Conservation (phyloP, 1,139 yeast species). For the Geotrichum bryndzae region DNA sequence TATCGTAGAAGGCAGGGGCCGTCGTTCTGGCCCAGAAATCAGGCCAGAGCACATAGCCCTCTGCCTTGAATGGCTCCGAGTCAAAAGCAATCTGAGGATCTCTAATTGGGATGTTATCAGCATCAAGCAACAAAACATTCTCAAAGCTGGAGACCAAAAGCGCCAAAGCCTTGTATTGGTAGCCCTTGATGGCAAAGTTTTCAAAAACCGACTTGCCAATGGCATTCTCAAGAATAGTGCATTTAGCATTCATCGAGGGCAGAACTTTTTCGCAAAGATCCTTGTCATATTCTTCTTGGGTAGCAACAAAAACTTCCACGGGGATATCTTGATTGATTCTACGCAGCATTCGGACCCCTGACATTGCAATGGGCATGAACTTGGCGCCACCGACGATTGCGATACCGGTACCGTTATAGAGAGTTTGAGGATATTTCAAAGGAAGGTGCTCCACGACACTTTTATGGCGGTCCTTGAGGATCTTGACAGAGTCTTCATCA, state of each 20-base stretch:
- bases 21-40: constrained; percentile 77
- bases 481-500: constrained; percentile 41
- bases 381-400: constrained; percentile 81
- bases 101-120: constrained; percentile 65
- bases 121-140: constrained; percentile 66
- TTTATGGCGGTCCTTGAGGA: constrained; percentile 49
- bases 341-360: constrained; percentile 61
- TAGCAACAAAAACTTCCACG: constrained; percentile 71
- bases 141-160: constrained; percentile 70
- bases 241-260: constrained; percentile 63
- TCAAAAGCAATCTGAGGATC: constrained; percentile 51
- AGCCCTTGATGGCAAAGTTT: constrained; percentile 57
- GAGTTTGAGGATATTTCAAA: constrained; percentile 33
- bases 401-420: constrained; percentile 57
- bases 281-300: constrained; percentile 60
- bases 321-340: constrained; percentile 61
- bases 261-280: constrained; percentile 59
- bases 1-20: constrained; percentile 59
- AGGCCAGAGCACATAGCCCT: constrained; percentile 72
- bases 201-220: constrained; percentile 44
- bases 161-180: constrained; percentile 74
- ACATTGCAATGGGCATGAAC: constrained; percentile 64
- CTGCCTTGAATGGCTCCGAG: constrained; percentile 46
- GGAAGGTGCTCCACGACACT: constrained; percentile 50
- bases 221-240: constrained; percentile 56